Base-by-base conservation (phyloP, 768 basidiomycete genomes). In the Pulveroboletus frians region DNA sequence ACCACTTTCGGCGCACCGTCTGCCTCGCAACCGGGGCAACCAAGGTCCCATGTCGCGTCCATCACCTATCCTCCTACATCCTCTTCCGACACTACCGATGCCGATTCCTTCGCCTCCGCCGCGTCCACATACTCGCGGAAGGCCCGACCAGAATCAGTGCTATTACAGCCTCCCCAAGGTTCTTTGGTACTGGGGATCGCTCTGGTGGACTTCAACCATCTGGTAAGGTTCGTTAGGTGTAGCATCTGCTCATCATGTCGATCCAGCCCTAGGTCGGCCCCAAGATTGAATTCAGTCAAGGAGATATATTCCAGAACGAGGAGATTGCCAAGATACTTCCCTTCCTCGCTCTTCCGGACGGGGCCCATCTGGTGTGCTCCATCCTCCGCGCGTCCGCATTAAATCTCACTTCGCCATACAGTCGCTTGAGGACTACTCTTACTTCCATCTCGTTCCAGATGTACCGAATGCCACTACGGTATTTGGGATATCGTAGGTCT, bases 331-430 rank as follows among this genome's bases (percentile, higher is more conserved):
- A 85, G 65, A 83, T 92, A 30, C 73, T 99, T 27, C 96, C 96
- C 0, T 98, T 99, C 71, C 77, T 99, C 11, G 96, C 96, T 1
- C 76, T 99, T 23, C 96, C 96, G 2, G 96, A 99, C 60, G 96
- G 96, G 15, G 96, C 96, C 9, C 96, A 99, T 70, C 66, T 96
- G 57, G 92, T 94, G 58, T 54, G 38, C 27, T 46, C 15, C 52
- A 20, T 43, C 29, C 27, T 26, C 38, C 30, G 11, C 21, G 35
- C 15, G 53, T 42, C 38, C 39, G 36, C 35, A 50, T 62, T 38
- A 2, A 53, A 15, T 37, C 39, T 56, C 45, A 55, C 31, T 21
- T 26, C 36, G 35, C 42, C 41, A 39, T 17, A 17, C 43, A 60
- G 58, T 57, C 55, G 40, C 15, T 52, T 17, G 95, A 98, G 72